phyloP scores from a whole-genome alignment of 2,329 filamentous ascomycete genomes.

The Teratosphaeria pseudoeucalypti region DNA sequence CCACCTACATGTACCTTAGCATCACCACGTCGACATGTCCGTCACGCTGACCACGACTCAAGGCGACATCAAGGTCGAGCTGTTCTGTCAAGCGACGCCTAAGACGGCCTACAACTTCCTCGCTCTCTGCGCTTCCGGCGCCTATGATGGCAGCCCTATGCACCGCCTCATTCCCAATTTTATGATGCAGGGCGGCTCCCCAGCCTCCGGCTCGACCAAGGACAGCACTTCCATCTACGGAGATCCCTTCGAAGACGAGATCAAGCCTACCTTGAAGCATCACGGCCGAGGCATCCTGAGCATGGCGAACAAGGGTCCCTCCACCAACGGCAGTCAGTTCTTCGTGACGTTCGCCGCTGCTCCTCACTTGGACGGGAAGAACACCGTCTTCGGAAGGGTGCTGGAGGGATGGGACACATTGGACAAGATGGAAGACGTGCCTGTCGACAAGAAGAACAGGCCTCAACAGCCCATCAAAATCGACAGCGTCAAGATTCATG shows the following conservation, averaged over 20 bases:
- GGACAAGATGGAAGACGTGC: constrained; percentile 58
- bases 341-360: constrained; percentile 70
- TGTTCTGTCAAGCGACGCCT: constrained; percentile 91
- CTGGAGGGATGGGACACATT: constrained; percentile 51
- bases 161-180: constrained; percentile 72
- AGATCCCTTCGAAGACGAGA: constrained; percentile 66
- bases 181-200: constrained; percentile 67
- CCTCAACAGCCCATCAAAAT: constrained; percentile 59
- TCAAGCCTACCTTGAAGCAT: constrained; percentile 67
- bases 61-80: constrained; percentile 86
- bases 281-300: constrained; percentile 82
- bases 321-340: constrained; percentile 89
- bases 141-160: constrained; percentile 66
- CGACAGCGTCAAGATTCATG: constrained; percentile 62
- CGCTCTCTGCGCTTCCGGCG: constrained; percentile 68
- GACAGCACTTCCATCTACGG: constrained; percentile 59
- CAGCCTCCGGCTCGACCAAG: constrained; percentile 32
- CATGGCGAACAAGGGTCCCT: constrained; percentile 91
- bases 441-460: constrained; percentile 68
- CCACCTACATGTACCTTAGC: not conserved
- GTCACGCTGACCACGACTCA: constrained; percentile 69
- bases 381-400: constrained; percentile 72
- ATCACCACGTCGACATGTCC: constrained; percentile 28
- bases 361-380: constrained; percentile 71
- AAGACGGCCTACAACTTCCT: constrained; percentile 88